A percentile compares a stretch with the other conserved stretches of the same genome.
Evolutionary conservation across 768 basidiomycete genomes (phyloP).

Genomic region (Pisolithus tinctorius): DNA sequence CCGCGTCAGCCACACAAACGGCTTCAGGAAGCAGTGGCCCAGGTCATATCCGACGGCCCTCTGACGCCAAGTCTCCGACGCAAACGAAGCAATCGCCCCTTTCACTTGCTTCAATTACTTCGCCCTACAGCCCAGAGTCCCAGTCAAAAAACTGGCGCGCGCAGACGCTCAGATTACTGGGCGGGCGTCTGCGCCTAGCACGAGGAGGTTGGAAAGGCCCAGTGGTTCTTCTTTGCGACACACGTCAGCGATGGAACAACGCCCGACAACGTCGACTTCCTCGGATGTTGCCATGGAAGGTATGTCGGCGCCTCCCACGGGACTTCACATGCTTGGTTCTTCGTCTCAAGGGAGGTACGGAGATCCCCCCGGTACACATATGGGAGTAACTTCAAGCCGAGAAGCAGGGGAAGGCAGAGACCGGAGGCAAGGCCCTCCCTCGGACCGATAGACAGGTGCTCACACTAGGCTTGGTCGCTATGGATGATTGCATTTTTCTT

Average conservation of each 20-base stretch:
- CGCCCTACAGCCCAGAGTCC: slow-evolving; percentile 30
- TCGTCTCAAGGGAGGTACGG: slow-evolving; percentile 29
- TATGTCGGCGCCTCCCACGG: slow-evolving; percentile 21
- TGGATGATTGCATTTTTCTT: too few species aligned
- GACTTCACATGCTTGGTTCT: slow-evolving; percentile 27
- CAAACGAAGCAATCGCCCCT: slow-evolving; percentile 32
- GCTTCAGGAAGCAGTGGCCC: slow-evolving; percentile 9
- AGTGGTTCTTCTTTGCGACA: slow-evolving; percentile 35
- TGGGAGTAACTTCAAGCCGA: slow-evolving; percentile 24
- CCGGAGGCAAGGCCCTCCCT: slow-evolving; percentile 21
- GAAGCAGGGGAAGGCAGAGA: slow-evolving; percentile 30
- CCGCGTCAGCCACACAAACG: slow-evolving; percentile 15
- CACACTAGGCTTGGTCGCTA: neutral
- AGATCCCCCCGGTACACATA: slow-evolving; percentile 24
- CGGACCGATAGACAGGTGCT: slow-evolving; percentile 18
- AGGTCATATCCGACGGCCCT: slow-evolving; percentile 21
- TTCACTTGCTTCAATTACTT: slow-evolving; percentile 35
- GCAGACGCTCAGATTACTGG: slow-evolving; percentile 68
- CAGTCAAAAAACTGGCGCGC: slow-evolving; percentile 74
- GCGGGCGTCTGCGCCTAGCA: slow-evolving; percentile 70
- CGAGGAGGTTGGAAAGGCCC: slow-evolving; percentile 27
- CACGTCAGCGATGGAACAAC: slow-evolving; percentile 19
- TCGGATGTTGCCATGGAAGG: slow-evolving; percentile 27
- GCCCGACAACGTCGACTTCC: slow-evolving; percentile 13
- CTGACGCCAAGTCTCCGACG: slow-evolving; percentile 26